Evolutionary conservation across 495 filamentous ascomycete genomes (phyloP).

Genomic region (Aspergillus campestris): DNA sequence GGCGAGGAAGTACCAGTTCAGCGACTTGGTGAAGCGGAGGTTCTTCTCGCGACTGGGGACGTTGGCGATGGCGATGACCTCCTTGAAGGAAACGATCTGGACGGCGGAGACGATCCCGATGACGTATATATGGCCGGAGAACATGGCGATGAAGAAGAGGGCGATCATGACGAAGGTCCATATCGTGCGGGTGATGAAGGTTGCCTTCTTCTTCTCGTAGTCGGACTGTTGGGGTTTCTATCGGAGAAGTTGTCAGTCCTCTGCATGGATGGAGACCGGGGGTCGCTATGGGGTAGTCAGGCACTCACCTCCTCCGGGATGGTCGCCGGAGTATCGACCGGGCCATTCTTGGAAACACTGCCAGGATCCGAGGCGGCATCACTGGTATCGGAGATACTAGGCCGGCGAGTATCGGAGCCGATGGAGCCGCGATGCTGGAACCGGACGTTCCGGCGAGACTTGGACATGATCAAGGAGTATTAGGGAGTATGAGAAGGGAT

Average conservation of each 20-base stretch:
- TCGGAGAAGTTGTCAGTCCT: slow-evolving; percentile 8
- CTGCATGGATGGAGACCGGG: background rate
- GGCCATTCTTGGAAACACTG: slow-evolving; percentile 44
- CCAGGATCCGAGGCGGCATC: slow-evolving; percentile 60
- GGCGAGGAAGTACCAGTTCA: slow-evolving; percentile 99
- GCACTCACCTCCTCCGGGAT: slow-evolving; percentile 40
- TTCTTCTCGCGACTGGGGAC: slow-evolving; percentile 86
- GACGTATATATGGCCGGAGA: slow-evolving; percentile 95
- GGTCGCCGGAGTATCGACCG: slow-evolving; percentile 36
- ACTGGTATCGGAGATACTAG: slow-evolving; percentile 73
- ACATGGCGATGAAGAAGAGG: slow-evolving; percentile 82
- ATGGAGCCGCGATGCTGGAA: slow-evolving; percentile 58
- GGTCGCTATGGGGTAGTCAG: background rate
- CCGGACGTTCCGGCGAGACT: slow-evolving; percentile 72
- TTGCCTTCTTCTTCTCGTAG: slow-evolving; percentile 97
- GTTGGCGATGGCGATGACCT: slow-evolving; percentile 96
- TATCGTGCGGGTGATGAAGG: slow-evolving; percentile 94
- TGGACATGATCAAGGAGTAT: slow-evolving; percentile 47
- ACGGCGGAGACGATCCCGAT: slow-evolving; percentile 84
- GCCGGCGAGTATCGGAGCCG: slow-evolving; percentile 44
- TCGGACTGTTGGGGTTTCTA: slow-evolving; percentile 54
- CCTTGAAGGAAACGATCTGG: slow-evolving; percentile 97
- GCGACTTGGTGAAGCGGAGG: slow-evolving; percentile 83
- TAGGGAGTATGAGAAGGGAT: slow-evolving; percentile 4
- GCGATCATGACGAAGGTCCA: slow-evolving; percentile 98